These are phyloP conservation scores for Platanus orientalis DNA, from an alignment of 164 flowering plant genomes.

Conservation along the genomic window DNA sequence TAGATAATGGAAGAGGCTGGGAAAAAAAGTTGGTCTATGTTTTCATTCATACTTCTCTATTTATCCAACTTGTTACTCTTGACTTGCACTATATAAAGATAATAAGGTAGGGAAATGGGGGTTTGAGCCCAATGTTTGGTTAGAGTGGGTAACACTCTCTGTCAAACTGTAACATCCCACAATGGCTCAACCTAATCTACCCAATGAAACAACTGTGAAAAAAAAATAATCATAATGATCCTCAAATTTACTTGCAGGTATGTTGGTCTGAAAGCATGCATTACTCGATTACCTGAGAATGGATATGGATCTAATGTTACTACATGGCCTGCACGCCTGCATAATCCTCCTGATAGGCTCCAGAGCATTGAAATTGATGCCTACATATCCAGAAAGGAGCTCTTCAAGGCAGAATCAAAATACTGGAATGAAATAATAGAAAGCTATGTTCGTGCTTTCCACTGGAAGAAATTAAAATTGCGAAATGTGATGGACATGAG, in stretches of 20 bases:
- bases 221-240: too few relatives aligned
- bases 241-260: constrained; percentile 27
- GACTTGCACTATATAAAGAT: too few relatives aligned
- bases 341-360: constrained; percentile 44
- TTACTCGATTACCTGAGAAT: constrained; percentile 41
- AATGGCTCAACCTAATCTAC: too few relatives aligned
- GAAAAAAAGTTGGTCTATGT: background rate
- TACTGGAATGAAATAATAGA: constrained; percentile 40
- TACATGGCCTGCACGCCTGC: constrained; percentile 44
- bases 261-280: constrained; percentile 40
- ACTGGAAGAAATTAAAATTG: constrained; percentile 26
- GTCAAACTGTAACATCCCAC: too few relatives aligned
- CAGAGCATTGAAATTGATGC: constrained; percentile 49
- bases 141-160: too few relatives aligned
- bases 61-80: too few relatives aligned
- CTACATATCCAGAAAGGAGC: constrained; percentile 40
- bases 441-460: constrained; percentile 32
- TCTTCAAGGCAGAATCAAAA: constrained; percentile 43
- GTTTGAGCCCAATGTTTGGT: too few relatives aligned
- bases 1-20: background rate
- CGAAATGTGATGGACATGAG: constrained; percentile 63
- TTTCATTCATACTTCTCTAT: too few relatives aligned
- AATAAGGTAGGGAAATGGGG: too few relatives aligned
- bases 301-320: constrained; percentile 37
- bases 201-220: too few relatives aligned